A percentile compares a stretch with the other conserved stretches of the same genome.
Conservation (phyloP, 2,329 filamentous ascomycete species). For the Clonostachys sp. region DNA sequence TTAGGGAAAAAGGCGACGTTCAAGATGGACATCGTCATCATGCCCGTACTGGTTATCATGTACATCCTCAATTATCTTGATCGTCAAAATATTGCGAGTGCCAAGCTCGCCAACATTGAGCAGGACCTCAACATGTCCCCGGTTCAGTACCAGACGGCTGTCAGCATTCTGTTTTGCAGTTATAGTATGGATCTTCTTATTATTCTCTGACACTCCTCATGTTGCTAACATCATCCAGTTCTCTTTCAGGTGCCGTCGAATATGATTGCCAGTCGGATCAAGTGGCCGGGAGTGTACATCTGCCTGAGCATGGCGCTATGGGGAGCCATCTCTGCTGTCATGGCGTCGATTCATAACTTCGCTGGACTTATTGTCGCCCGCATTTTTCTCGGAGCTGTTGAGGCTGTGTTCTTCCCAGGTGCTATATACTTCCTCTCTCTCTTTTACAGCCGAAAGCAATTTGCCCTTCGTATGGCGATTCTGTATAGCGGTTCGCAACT, state of each 20-base stretch:
- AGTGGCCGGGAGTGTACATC: slow-evolving; percentile 47
- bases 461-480: slow-evolving; percentile 25
- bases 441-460: slow-evolving; percentile 58
- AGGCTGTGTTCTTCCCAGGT: slow-evolving; percentile 17
- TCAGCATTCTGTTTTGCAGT: slow-evolving; percentile 36
- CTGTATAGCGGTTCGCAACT: slow-evolving; percentile 26
- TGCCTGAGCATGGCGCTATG: slow-evolving; percentile 49
- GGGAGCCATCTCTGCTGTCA: slow-evolving; percentile 55
- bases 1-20: slow-evolving; percentile 7
- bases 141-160: slow-evolving; percentile 58
- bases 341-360: slow-evolving; percentile 46
- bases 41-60: slow-evolving; percentile 66
- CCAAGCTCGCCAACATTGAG: slow-evolving; percentile 60
- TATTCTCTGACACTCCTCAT: background rate
- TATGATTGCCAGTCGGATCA: slow-evolving; percentile 51
- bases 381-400: slow-evolving; percentile 8
- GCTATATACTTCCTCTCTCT: slow-evolving; percentile 21
- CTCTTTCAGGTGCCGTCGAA: slow-evolving; percentile 59
- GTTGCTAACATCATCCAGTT: slow-evolving; percentile 32
- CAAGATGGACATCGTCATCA: slow-evolving; percentile 58
- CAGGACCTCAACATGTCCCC: slow-evolving; percentile 46
- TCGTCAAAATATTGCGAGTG: slow-evolving; percentile 64
- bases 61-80: slow-evolving; percentile 72
- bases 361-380: slow-evolving; percentile 21
- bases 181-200: slow-evolving; percentile 9